Conservation (phyloP, 352 stramenopile genomes). For the Thraustochytrium sp. region DNA sequence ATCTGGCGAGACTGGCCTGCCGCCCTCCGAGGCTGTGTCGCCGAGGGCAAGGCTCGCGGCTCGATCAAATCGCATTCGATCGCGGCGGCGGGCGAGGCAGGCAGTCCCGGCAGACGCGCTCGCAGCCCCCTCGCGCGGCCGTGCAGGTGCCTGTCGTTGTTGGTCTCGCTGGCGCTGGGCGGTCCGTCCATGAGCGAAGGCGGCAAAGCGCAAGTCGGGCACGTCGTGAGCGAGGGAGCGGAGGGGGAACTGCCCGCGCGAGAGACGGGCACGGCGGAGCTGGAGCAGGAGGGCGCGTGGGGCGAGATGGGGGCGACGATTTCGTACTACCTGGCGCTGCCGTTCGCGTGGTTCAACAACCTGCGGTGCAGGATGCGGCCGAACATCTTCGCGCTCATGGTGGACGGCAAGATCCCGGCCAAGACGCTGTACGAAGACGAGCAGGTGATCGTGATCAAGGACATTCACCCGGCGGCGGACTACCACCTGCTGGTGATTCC, state of each 20-base stretch:
- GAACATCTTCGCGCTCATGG: neutral
- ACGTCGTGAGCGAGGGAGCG: too few relatives aligned
- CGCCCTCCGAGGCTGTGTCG: too few relatives aligned
- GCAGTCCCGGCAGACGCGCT: neutral
- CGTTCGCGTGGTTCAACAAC: neutral
- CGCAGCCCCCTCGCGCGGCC: neutral
- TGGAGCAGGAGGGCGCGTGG: neutral
- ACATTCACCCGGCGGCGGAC: neutral
- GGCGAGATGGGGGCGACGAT: neutral
- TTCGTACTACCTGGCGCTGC: neutral
- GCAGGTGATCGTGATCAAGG: neutral
- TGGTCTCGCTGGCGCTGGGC: too few relatives aligned
- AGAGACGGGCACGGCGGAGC: neutral
- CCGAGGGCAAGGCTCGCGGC: too few relatives aligned
- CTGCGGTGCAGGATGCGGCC: neutral
- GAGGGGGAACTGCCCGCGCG: too few relatives aligned
- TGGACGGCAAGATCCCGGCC: neutral
- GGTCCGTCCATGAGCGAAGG: too few relatives aligned
- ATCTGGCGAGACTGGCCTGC: too few relatives aligned
- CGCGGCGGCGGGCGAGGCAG: neutral
- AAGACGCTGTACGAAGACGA: neutral
- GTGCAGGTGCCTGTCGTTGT: neutral
- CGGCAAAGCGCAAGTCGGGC: too few relatives aligned
- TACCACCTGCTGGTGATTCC: conserved; percentile 1
- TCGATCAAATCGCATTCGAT: too few relatives aligned